Evolutionary conservation across 768 basidiomycete genomes (phyloP).

Genomic region (Macrolepiota albuminosa): DNA sequence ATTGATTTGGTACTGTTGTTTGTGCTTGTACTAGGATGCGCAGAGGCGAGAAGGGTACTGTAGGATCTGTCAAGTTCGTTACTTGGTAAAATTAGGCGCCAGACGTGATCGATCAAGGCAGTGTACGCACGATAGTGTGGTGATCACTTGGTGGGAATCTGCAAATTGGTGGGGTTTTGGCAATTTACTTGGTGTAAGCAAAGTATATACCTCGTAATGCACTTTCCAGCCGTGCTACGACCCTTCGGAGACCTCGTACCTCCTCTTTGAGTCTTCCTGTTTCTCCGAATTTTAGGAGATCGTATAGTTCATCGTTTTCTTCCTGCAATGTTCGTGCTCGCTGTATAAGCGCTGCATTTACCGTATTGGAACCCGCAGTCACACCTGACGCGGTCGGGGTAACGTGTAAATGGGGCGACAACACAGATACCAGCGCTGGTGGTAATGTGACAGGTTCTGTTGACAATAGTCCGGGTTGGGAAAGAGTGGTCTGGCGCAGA

Average conservation of each 20-base stretch:
- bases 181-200: not conserved
- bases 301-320: slow-evolving; percentile 85
- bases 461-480: slow-evolving; percentile 54
- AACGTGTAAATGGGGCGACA: slow-evolving; percentile 62
- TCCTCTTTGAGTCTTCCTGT: slow-evolving; percentile 82
- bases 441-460: slow-evolving; percentile 68
- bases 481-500: slow-evolving; percentile 59
- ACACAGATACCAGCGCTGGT: slow-evolving; percentile 59
- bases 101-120: slow-evolving; percentile 9
- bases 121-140: slow-evolving; percentile 62
- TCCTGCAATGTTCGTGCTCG: slow-evolving; percentile 70
- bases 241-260: slow-evolving; percentile 60
- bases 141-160: slow-evolving; percentile 79
- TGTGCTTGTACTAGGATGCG: slow-evolving; percentile 33
- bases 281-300: slow-evolving; percentile 67
- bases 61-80: slow-evolving; percentile 76
- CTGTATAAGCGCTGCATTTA: slow-evolving; percentile 71
- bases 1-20: slow-evolving; percentile 32
- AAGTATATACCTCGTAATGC: slow-evolving; percentile 63
- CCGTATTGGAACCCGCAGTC: slow-evolving; percentile 44
- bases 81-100: slow-evolving; percentile 31
- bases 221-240: slow-evolving; percentile 64
- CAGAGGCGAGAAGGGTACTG: slow-evolving; percentile 47
- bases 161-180: not conserved
- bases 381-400: slow-evolving; percentile 25